Percentiles rank a stretch among this genome's conserved stretches.
Evolutionary conservation across 495 filamentous ascomycete genomes (phyloP).

Genomic region (Podospora conica): DNA sequence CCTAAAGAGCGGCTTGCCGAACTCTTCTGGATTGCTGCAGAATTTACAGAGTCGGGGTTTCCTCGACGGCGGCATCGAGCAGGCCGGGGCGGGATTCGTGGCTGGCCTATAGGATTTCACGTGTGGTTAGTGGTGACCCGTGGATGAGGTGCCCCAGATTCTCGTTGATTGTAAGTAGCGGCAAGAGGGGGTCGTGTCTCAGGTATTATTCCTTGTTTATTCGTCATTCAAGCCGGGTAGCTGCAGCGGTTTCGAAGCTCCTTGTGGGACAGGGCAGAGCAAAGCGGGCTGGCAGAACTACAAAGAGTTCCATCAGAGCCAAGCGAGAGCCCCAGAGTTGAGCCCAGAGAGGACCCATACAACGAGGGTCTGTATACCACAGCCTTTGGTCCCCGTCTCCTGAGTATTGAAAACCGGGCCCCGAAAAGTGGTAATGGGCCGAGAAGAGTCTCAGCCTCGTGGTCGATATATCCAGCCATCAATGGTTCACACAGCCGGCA

Average conservation of each 20-base stretch:
- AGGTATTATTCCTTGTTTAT: slow-evolving; percentile 36
- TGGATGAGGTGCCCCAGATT: not conserved
- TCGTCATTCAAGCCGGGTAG: slow-evolving; percentile 25
- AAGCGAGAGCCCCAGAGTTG: not conserved
- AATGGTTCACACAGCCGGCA: slow-evolving; percentile 7
- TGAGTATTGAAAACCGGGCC: slow-evolving; percentile 17
- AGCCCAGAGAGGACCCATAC: slow-evolving; percentile 7
- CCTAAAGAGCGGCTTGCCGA: slow-evolving; percentile 1
- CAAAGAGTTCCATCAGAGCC: slow-evolving; percentile 6
- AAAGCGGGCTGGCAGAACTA: slow-evolving; percentile 1
- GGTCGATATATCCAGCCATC: slow-evolving; percentile 23
- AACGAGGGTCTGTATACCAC: slow-evolving; percentile 23
- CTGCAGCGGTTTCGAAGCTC: slow-evolving; percentile 31
- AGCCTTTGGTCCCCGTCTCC: slow-evolving; percentile 28
- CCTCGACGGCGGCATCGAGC: not conserved
- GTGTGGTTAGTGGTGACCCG: slow-evolving; percentile 4
- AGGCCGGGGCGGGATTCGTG: not conserved
- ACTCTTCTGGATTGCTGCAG: not conserved
- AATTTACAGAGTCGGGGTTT: not conserved
- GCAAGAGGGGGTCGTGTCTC: slow-evolving; percentile 19
- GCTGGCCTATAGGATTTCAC: not conserved
- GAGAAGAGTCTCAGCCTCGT: slow-evolving; percentile 9
- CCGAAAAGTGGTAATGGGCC: slow-evolving; percentile 24
- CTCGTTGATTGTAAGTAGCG: slow-evolving; percentile 8
- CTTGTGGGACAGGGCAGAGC: slow-evolving; percentile 2